Conservation (phyloP, 2,329 filamentous ascomycete species). For the Colletotrichum trifolii region DNA sequence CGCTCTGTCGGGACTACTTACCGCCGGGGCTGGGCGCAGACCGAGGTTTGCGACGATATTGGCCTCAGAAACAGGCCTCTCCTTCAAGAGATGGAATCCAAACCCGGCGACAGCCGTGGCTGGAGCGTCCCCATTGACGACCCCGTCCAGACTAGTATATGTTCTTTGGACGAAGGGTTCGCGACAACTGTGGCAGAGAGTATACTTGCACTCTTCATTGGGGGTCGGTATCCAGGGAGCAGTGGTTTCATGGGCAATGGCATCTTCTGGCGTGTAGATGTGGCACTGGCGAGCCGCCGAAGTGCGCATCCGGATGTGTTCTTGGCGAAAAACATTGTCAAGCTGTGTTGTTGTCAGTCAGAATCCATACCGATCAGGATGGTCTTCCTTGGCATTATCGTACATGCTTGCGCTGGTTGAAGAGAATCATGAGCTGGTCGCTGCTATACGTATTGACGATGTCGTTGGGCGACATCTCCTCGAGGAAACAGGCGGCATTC, state of each 20-base stretch:
- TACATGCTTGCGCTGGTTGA: conserved; percentile 64
- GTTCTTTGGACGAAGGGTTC: conserved; percentile 55
- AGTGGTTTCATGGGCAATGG: conserved; percentile 22
- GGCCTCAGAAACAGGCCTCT: conserved; percentile 56
- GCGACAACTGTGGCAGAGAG: conserved; percentile 62
- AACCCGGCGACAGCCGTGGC: conserved; percentile 62
- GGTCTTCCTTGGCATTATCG: conserved; percentile 22
- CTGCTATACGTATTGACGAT: conserved; percentile 55
- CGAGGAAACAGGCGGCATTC: conserved; percentile 55
- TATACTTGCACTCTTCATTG: conserved; percentile 60
- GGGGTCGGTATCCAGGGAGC: conserved; percentile 52
- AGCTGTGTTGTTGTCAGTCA: conserved; percentile 9
- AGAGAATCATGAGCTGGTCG: conserved; percentile 57
- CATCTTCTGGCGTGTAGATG: conserved; percentile 12
- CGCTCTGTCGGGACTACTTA: conserved; percentile 39
- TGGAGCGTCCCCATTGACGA: conserved; percentile 61
- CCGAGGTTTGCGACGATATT: conserved; percentile 54
- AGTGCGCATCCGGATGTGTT: conserved; percentile 23
- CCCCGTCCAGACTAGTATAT: conserved; percentile 61
- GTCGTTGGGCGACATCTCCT: conserved; percentile 55
- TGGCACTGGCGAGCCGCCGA: background rate
- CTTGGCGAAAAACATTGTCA: conserved; percentile 25
- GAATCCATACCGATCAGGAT: background rate
- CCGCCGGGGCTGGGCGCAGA: conserved; percentile 49
- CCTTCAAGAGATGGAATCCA: conserved; percentile 59